Percentiles rank a stretch among this genome's conserved stretches.
These are phyloP conservation scores for Trichoderma asperellum DNA, from an alignment of 2,329 filamentous ascomycete genomes.

Conservation along the genomic window DNA sequence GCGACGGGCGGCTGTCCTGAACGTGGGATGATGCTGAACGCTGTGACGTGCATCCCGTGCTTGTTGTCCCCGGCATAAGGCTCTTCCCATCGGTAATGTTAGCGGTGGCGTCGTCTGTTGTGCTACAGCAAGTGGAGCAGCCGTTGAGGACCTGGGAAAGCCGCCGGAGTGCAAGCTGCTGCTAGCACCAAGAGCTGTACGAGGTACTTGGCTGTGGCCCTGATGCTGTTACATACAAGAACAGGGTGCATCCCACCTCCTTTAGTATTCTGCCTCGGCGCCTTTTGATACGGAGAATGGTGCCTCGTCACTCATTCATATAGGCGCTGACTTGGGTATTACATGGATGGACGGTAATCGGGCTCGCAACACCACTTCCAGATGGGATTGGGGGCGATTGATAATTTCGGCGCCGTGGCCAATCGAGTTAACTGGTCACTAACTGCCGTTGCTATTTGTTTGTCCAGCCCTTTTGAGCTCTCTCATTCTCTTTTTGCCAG, in stretches of 20 bases:
- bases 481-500: not conserved
- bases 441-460: conserved; percentile 34
- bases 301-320: conserved; percentile 17
- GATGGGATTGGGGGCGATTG: conserved; percentile 33
- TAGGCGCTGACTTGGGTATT: conserved; percentile 18
- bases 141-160: not conserved
- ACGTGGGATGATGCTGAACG: conserved; percentile 7
- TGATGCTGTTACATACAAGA: conserved; percentile 18
- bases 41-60: conserved; percentile 21
- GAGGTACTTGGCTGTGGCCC: conserved; percentile 1
- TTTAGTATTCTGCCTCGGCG: not conserved
- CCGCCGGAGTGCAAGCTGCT: not conserved
- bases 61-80: conserved; percentile 18
- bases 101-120: conserved; percentile 21
- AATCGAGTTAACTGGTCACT: conserved; percentile 36
- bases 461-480: conserved; percentile 6
- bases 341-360: conserved; percentile 26
- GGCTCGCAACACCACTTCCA: conserved; percentile 17
- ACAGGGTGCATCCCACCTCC: conserved; percentile 21
- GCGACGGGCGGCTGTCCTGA: conserved; percentile 15
- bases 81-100: conserved; percentile 22
- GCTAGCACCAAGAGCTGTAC: not conserved
- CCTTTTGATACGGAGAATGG: conserved; percentile 14
- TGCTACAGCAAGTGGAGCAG: conserved; percentile 11
- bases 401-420: conserved; percentile 34